Evolutionary conservation across 2,329 filamentous ascomycete species (phyloP), one percentile per base, ranked within the genome.

Genomic region (Alternaria rosae): DNA sequence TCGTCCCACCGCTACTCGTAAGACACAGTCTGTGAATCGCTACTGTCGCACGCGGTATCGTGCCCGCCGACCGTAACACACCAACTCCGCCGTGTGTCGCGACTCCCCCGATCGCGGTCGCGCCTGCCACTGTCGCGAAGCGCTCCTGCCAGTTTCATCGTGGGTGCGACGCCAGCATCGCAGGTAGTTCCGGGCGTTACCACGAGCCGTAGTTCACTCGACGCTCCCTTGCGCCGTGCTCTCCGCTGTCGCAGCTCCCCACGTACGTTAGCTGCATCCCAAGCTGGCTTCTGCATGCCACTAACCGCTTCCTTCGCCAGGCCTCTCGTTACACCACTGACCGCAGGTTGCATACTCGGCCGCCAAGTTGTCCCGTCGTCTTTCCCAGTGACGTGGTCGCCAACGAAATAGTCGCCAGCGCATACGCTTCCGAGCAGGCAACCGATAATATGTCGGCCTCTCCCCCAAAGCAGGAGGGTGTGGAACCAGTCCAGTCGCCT

Each of bases 401-500:
- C 76, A 78, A 72, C 76, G 75, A 77, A 79, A 78, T 74, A 74
- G 62, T 67, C 69, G 76, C 76, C 78, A 80, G 73, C 78, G 76
- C 77, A 80, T 76, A 76, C 84, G 84, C 84, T 86, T 87, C 61
- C 67, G 70, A 66, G 73, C 70, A 69, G 65, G 67, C 69, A 65
- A 62, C 70, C 72, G 71, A 69, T 68, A 74, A 87, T 84, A 91
- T 97, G 94, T 97, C 94, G 86, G 92, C 93, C 88, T 93, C 82
- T 77, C 92, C 93, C 86, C 90, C 92, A 79, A 95, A 96, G 87
- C 93, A 91, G 78, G 83, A 84, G 78, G 88, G 96, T 86, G 92
- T 93, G 87, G 94, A 97, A 87, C 91, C 91, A 87, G 91, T 88
- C 88, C 92, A 93, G 86, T 96, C 93, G 85, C 90, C 90, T 86